Evolutionary conservation across 225 moss, liverwort and hornwort genomes (phyloP), one percentile per base, ranked within the genome.

Genomic region (Bryum argenteum): DNA sequence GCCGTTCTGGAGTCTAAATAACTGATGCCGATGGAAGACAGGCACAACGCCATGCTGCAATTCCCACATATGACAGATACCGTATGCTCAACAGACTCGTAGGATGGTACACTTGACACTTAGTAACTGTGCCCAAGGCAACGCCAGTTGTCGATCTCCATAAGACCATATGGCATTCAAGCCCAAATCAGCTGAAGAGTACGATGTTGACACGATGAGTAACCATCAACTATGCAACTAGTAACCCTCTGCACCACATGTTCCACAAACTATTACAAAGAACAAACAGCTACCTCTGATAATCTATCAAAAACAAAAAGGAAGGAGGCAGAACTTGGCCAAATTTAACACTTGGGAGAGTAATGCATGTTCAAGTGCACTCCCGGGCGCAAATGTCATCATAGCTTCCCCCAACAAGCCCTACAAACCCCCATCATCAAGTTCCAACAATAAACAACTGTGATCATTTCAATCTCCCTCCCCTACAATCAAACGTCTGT

Each of bases 371-470:
- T 76, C 73, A 81, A 65, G 72, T 70, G 70, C 66, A 74, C 77
- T 72, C 5, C n/a, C n/a, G n/a, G n/a, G 58, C 80, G 77, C 74
- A 80, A 57, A 73, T 74, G 80, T 77, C 83, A 74, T 70, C 84
- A 77, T 52, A 71, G 58, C 74, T 73, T 75, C 61, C 79, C 73
- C 66, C 65, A 65, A 69, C 48, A 76, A 67, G 61, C 56, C 59
- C 73, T 61, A 70, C 20, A 71, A 72, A 72, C 66, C 72, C 65
- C 69, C 70, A 75, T 55, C 75, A 61, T 65, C 75, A 70, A 77
- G 48, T 79, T 76, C 40, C 75, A 61, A 61, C 68, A 61, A 77
- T 50, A 70, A 79, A 22, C 7, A n/a, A 80, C 74, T 80, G 57
- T 38, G 37, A 28, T 58, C 41, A 22, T 75, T 51, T n/a, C 51